Base-by-base conservation (phyloP, 2,329 filamentous ascomycete genomes). In the Bertia moriformis region DNA sequence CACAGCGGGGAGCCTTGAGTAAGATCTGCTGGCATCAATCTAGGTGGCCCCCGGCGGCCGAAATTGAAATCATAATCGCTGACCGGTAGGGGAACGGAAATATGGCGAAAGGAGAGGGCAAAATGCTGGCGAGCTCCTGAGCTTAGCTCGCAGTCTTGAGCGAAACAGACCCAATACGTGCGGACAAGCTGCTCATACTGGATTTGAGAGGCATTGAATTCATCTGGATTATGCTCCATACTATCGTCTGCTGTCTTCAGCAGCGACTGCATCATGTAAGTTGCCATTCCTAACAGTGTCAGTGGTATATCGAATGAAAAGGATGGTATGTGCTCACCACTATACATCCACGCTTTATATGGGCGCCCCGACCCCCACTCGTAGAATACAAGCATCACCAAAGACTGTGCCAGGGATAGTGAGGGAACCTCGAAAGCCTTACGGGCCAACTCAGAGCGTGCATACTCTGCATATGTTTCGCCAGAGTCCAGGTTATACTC, bases 291-390 rank as follows among this genome's bases (percentile, higher is more conserved):
- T 57, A 18, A 4, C 5, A 3, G 14, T 29, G 19, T 49, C n/a
- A 48, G 40, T 13, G 32, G 15, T 10, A 12, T 18, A 35, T 35
- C 10, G 17, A 17, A 35, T 15, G 32, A 10, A 18, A 35, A 35
- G n/a, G n/a, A n/a, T n/a, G n/a, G n/a, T n/a, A n/a, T n/a, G n/a
- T n/a, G n/a, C 32, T 15, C 45, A 56, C 54, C 55, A 36, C 55
- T 58, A 39, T 57, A 58, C 55, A 58, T 58, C 55, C 55, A 58
- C 2, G 55, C 55, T 33, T 55, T 53, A 41, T 58, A 58, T 3
- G 55, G 53, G 3, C 50, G 51, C 5, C 54, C 54, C 3, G 51
- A 50, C 0, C 55, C 55, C 55, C 55, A 58, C 42, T 58, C 55
- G 30, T 58, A 58, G 15, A 58, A 49, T 0, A 52, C 49, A 13